A percentile compares a stretch with the other conserved stretches of the same genome.
Conservation (phyloP, 2,329 filamentous ascomycete species). For the Pyrenophora graminea region DNA sequence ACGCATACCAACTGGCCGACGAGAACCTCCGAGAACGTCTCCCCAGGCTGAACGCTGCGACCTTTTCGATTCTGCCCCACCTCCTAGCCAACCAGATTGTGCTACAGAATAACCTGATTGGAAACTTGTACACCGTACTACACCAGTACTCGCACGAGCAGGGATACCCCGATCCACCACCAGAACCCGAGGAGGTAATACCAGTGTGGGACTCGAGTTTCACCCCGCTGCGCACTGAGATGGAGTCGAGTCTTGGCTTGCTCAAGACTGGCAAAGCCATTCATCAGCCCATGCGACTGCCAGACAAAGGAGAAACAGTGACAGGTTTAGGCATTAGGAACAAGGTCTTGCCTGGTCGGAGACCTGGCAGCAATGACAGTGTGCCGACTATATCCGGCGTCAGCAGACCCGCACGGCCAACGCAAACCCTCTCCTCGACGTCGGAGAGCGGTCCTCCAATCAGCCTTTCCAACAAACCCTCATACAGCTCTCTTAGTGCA, state of each 20-base stretch:
- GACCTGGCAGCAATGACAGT: constrained; percentile 42
- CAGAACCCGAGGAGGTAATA: constrained; percentile 73
- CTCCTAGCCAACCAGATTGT: constrained; percentile 72
- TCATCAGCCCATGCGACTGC: constrained; percentile 59
- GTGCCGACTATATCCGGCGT: constrained; percentile 32
- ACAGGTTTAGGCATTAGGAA: constrained; percentile 56
- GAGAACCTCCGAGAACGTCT: constrained; percentile 72
- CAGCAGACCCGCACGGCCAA: constrained; percentile 34
- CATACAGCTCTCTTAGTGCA: constrained; percentile 39
- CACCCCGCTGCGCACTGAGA: constrained; percentile 65
- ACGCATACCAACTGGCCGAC: constrained; percentile 77
- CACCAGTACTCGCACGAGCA: constrained; percentile 73
- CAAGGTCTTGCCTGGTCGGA: constrained; percentile 42
- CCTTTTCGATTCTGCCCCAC: constrained; percentile 74
- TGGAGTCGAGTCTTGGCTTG: constrained; percentile 65
- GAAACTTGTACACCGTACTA: constrained; percentile 75
- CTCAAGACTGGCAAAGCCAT: constrained; percentile 70
- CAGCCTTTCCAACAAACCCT: constrained; percentile 43
- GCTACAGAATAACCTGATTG: constrained; percentile 77
- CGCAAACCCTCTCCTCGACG: constrained; percentile 30
- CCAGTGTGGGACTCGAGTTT: constrained; percentile 67
- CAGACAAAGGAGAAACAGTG: constrained; percentile 51
- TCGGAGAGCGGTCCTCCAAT: constrained; percentile 36
- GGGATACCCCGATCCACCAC: constrained; percentile 71
- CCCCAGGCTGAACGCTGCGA: constrained; percentile 70